A percentile compares a stretch with the other conserved stretches of the same genome.
Conservation (phyloP, 2,329 filamentous ascomycete genomes). For the Emmonsiellopsis sp. region DNA sequence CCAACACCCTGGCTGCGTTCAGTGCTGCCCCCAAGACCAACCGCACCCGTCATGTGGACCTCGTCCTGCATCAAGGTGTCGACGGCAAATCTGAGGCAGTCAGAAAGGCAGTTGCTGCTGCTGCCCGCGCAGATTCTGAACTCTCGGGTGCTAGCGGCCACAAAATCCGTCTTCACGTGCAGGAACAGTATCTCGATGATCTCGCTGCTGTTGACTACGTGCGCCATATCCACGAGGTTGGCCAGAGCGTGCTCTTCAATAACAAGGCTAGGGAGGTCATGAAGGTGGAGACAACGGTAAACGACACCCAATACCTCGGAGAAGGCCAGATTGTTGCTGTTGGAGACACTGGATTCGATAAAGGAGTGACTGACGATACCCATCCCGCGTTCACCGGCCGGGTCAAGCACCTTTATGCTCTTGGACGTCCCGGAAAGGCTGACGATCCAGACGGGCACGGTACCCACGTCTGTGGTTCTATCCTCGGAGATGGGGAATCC, state of each 20-base stretch:
- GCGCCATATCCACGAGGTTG: slow-evolving; percentile 11
- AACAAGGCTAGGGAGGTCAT: slow-evolving; percentile 13
- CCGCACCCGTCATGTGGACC: slow-evolving; percentile 6
- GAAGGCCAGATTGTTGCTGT: slow-evolving; percentile 15
- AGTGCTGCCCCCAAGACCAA: slow-evolving; percentile 2
- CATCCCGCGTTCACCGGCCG: slow-evolving; percentile 14
- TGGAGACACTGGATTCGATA: slow-evolving; percentile 16
- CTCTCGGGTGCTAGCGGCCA: not conserved
- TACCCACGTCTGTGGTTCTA: slow-evolving; percentile 16
- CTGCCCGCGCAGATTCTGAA: slow-evolving; percentile 7
- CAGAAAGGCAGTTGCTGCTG: slow-evolving; percentile 5
- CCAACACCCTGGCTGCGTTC: slow-evolving; percentile 5
- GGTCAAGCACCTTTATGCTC: slow-evolving; percentile 10
- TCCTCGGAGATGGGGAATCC: slow-evolving; percentile 12
- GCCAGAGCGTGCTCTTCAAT: slow-evolving; percentile 12
- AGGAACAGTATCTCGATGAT: slow-evolving; percentile 10
- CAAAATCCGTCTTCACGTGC: slow-evolving; percentile 9
- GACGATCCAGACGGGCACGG: slow-evolving; percentile 15
- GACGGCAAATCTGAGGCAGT: slow-evolving; percentile 6
- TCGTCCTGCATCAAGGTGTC: slow-evolving; percentile 10
- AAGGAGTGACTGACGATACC: slow-evolving; percentile 7
- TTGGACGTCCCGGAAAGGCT: slow-evolving; percentile 3
- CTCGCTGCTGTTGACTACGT: slow-evolving; percentile 11
- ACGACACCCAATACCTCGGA: slow-evolving; percentile 7
- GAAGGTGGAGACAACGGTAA: slow-evolving; percentile 4